Evolutionary conservation across 495 filamentous ascomycete genomes (phyloP).

Genomic region (Lentithecium fluviatile): DNA sequence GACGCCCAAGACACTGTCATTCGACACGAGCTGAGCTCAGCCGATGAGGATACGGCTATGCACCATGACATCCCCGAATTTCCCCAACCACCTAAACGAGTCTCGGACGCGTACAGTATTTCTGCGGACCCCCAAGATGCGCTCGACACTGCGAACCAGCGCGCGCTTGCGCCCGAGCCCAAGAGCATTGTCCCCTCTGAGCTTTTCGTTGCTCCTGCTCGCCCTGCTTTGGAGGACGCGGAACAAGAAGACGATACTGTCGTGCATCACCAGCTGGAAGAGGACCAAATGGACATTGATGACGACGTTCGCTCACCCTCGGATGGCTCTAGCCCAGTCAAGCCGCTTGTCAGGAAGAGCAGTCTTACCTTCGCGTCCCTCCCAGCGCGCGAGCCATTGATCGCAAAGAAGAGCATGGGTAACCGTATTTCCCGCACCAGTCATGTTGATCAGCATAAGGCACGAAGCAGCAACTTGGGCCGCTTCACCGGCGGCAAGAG

Average conservation of each 20-base stretch:
- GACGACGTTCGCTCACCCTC: slow-evolving; percentile 60
- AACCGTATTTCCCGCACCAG: slow-evolving; percentile 71
- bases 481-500: slow-evolving; percentile 61
- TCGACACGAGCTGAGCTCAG: slow-evolving; percentile 2
- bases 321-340: slow-evolving; percentile 60
- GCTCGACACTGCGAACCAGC: slow-evolving; percentile 12
- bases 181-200: slow-evolving; percentile 14
- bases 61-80: slow-evolving; percentile 1
- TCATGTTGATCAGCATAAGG: slow-evolving; percentile 67
- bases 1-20: slow-evolving; percentile 10
- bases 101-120: slow-evolving; percentile 22
- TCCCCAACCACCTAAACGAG: background rate
- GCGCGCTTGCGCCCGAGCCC: slow-evolving; percentile 3
- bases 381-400: slow-evolving; percentile 84
- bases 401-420: slow-evolving; percentile 74
- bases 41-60: slow-evolving; percentile 11
- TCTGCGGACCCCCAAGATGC: slow-evolving; percentile 18
- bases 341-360: slow-evolving; percentile 76
- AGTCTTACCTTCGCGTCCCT: slow-evolving; percentile 90
- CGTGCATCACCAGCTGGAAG: slow-evolving; percentile 35
- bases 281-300: slow-evolving; percentile 53
- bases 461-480: slow-evolving; percentile 61
- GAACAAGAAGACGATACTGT: slow-evolving; percentile 21
- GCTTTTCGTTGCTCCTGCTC: slow-evolving; percentile 19
- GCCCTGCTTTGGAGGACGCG: slow-evolving; percentile 7